Conservation (phyloP, 2,329 filamentous ascomycete genomes). For the Fonsecaea nubica region DNA sequence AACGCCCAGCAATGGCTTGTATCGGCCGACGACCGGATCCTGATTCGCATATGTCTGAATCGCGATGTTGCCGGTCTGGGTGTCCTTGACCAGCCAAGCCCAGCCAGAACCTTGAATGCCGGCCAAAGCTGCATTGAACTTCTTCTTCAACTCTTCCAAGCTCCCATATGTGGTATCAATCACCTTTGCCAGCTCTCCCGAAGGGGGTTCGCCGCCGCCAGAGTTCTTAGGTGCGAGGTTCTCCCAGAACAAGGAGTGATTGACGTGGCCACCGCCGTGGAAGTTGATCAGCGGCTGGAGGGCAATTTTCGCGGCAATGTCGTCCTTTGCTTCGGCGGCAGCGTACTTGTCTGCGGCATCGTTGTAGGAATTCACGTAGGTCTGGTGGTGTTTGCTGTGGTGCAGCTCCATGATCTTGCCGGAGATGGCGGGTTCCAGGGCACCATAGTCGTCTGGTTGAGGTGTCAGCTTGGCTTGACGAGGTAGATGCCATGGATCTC, state of each 20-base stretch:
- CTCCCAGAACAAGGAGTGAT: constrained; percentile 88
- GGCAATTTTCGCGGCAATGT: constrained; percentile 69
- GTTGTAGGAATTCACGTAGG: constrained; percentile 90
- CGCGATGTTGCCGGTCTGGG: constrained; percentile 62
- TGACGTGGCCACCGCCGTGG: constrained; percentile 91
- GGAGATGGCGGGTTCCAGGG: constrained; percentile 83
- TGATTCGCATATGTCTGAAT: constrained; percentile 79
- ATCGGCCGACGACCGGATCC: constrained; percentile 84
- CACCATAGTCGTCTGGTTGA: constrained; percentile 85
- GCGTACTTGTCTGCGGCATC: constrained; percentile 71
- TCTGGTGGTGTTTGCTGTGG: constrained; percentile 91
- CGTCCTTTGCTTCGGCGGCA: constrained; percentile 61
- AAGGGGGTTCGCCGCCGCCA: constrained; percentile 68
- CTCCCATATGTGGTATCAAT: constrained; percentile 67
- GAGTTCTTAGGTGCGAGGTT: constrained; percentile 68
- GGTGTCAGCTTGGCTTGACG: constrained; percentile 3
- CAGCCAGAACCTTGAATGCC: constrained; percentile 71
- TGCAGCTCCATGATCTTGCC: constrained; percentile 94
- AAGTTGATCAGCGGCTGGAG: constrained; percentile 79
- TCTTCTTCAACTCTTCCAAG: constrained; percentile 65
- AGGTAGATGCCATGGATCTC: not conserved
- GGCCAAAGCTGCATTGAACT: constrained; percentile 69
- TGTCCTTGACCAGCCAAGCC: constrained; percentile 69
- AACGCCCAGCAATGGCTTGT: constrained; percentile 81
- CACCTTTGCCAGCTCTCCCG: constrained; percentile 61